Conservation (phyloP, 1,284 basidiomycete species). For the Puccinia coronata region DNA sequence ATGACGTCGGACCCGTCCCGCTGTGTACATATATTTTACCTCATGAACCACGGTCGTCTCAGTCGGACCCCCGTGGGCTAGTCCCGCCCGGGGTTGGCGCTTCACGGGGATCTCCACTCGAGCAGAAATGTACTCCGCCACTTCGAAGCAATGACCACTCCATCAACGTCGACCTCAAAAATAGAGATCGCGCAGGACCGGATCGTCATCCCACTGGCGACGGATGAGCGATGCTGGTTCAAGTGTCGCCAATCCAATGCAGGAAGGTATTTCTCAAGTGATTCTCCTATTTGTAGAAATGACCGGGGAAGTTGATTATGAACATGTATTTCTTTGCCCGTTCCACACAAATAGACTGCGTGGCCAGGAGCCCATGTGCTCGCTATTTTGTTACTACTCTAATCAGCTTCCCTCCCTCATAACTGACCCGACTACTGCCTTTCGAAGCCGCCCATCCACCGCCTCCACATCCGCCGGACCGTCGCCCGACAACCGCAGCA, state of each 20-base stretch:
- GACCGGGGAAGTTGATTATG: neutral
- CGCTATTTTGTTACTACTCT: conserved; percentile 40
- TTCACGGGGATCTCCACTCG: no score
- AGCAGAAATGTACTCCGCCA: no score
- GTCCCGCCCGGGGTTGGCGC: no score
- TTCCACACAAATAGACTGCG: conserved; percentile 13
- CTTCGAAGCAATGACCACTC: neutral
- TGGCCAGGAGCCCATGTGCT: conserved; percentile 18
- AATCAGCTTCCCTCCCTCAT: conserved; percentile 28
- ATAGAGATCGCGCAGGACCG: neutral
- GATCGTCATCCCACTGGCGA: conserved; percentile 30
- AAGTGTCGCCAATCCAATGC: conserved; percentile 40
- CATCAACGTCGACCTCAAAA: neutral
- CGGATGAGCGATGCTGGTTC: conserved; percentile 43
- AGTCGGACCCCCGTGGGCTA: no score
- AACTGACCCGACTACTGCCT: neutral
- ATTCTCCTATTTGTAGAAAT: neutral
- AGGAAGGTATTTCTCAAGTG: conserved; percentile 25
- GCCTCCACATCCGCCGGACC: neutral
- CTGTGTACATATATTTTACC: no score
- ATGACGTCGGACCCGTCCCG: no score
- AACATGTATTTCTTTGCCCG: neutral
- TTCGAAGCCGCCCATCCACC: neutral
- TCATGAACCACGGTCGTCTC: no score
- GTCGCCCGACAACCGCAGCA: no score